Percentiles rank a stretch among this genome's conserved stretches.
phyloP scores from a whole-genome alignment of 257 asterid genomes.

The Ligustrum vulgare region DNA sequence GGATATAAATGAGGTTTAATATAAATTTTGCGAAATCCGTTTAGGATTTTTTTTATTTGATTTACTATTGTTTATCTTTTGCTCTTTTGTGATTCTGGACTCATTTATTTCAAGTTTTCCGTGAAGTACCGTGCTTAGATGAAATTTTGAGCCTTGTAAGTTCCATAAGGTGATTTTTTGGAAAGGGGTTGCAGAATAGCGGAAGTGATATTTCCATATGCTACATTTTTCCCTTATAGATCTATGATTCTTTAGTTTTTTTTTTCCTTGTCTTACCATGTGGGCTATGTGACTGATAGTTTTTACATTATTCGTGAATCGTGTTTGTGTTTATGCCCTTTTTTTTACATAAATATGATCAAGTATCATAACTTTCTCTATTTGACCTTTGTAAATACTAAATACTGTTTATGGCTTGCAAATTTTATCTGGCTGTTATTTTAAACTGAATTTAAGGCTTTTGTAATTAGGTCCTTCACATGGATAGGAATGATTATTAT shows the following conservation, averaged over 20 bases:
- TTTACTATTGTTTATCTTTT: neutral
- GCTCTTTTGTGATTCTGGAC: neutral
- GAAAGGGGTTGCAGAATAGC: neutral
- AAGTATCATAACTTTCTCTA: neutral
- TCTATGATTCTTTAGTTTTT: neutral
- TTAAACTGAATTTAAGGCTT: neutral
- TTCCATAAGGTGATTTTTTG: neutral
- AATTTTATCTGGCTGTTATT: neutral
- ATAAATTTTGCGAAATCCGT: neutral
- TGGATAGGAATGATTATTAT: constrained; percentile 48
- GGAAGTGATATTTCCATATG: neutral
- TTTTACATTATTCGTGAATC: neutral
- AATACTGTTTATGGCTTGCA: neutral
- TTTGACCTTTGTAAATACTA: neutral
- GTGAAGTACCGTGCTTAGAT: neutral
- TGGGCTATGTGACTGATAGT: neutral
- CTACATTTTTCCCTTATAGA: neutral
- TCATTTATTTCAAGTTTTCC: neutral
- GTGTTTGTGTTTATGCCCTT: neutral
- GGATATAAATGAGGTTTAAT: neutral
- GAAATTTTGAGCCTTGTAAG: neutral
- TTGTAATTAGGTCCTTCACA: constrained; percentile 38
- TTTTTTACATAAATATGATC: neutral
- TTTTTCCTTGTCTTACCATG: neutral
- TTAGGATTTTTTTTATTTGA: neutral